A percentile compares a stretch with the other conserved stretches of the same genome.
Evolutionary conservation across 1,139 yeast species (phyloP).

Genomic region (Yamadazyma blattariae): DNA sequence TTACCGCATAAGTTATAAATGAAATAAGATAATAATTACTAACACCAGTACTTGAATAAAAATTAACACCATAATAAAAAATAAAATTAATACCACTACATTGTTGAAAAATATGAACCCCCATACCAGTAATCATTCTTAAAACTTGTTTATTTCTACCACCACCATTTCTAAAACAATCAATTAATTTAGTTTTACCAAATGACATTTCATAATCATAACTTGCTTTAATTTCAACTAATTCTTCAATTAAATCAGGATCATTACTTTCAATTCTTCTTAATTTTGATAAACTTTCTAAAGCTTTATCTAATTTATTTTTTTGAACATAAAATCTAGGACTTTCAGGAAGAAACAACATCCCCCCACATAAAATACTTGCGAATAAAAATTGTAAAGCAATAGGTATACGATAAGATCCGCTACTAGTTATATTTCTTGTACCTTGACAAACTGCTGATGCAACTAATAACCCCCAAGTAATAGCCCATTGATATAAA

Average conservation of each 20-base stretch:
- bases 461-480: slow-evolving; percentile 75
- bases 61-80: slow-evolving; percentile 76
- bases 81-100: slow-evolving; percentile 77
- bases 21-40: slow-evolving; percentile 62
- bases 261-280: slow-evolving; percentile 49
- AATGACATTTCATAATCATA: slow-evolving; percentile 72
- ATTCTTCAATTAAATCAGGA: slow-evolving; percentile 65
- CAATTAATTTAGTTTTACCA: slow-evolving; percentile 52
- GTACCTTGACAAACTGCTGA: slow-evolving; percentile 81
- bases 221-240: slow-evolving; percentile 75
- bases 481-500: slow-evolving; percentile 82
- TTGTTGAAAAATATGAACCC: slow-evolving; percentile 70
- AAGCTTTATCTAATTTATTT: slow-evolving; percentile 58
- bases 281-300: slow-evolving; percentile 39
- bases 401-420: slow-evolving; percentile 72
- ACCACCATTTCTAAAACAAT: slow-evolving; percentile 65
- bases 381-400: slow-evolving; percentile 75
- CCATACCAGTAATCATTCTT: slow-evolving; percentile 66
- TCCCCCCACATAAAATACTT: slow-evolving; percentile 54
- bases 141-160: slow-evolving; percentile 63
- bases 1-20: slow-evolving; percentile 68
- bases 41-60: slow-evolving; percentile 62
- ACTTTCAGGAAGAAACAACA: slow-evolving; percentile 70
- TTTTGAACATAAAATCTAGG: slow-evolving; percentile 70
- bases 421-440: slow-evolving; percentile 47